A percentile compares a stretch with the other conserved stretches of the same genome.
These are phyloP conservation scores for Fragilaria radians DNA, from an alignment of 108 stramenopile genomes.

Conservation along the genomic window DNA sequence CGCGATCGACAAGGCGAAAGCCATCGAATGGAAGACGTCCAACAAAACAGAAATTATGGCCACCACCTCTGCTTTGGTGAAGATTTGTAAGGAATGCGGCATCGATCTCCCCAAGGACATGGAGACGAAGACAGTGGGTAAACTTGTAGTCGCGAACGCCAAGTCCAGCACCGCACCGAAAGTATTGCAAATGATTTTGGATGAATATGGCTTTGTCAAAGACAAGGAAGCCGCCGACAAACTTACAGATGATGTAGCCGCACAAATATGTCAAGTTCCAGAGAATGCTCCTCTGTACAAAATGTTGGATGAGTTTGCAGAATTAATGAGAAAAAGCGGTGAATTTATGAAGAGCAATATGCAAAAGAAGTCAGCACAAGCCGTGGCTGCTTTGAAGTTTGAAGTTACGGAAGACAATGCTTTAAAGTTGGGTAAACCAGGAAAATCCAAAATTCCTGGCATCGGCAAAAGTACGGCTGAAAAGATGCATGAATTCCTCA, in stretches of 20 bases:
- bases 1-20: slow-evolving; percentile 27
- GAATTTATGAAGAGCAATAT: slow-evolving; percentile 37
- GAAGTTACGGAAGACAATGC: slow-evolving; percentile 72
- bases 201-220: slow-evolving; percentile 59
- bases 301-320: slow-evolving; percentile 48
- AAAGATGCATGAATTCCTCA: slow-evolving; percentile 60
- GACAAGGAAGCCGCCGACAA: slow-evolving; percentile 33
- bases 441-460: slow-evolving; percentile 64
- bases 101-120: slow-evolving; percentile 59
- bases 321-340: slow-evolving; percentile 46
- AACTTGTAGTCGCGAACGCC: slow-evolving; percentile 33
- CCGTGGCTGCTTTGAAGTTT: slow-evolving; percentile 42
- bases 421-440: slow-evolving; percentile 51
- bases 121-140: slow-evolving; percentile 41
- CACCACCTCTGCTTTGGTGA: slow-evolving; percentile 27
- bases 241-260: slow-evolving; percentile 33
- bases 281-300: slow-evolving; percentile 49
- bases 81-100: slow-evolving; percentile 30
- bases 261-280: slow-evolving; percentile 27
- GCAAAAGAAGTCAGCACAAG: slow-evolving; percentile 37
- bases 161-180: slow-evolving; percentile 30
- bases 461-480: slow-evolving; percentile 68
- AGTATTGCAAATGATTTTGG: slow-evolving; percentile 34
- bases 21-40: slow-evolving; percentile 29
- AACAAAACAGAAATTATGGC: slow-evolving; percentile 5